Percentiles rank a stretch among this genome's conserved stretches.
phyloP scores from a whole-genome alignment of 495 filamentous ascomycete genomes.

The Aspergillus funiculosus region DNA sequence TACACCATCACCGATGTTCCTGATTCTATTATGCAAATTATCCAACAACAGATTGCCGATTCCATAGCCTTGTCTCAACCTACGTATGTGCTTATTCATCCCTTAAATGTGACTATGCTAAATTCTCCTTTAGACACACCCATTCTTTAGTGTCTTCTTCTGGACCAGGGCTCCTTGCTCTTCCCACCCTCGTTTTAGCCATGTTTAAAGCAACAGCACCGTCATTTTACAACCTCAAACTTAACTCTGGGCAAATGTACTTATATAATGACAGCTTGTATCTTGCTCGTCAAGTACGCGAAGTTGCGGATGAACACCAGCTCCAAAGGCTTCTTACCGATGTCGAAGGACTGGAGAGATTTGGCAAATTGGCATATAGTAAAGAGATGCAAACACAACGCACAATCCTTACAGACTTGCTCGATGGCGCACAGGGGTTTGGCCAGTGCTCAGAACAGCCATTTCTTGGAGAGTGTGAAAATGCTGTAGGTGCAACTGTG shows the following conservation, averaged over 20 bases:
- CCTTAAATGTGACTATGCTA: constrained; percentile 18
- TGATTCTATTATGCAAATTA: constrained; percentile 63
- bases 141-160: constrained; percentile 60
- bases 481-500: constrained; percentile 62
- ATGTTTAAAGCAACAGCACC: constrained; percentile 87
- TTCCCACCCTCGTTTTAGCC: constrained; percentile 79
- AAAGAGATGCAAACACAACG: constrained; percentile 84
- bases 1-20: constrained; percentile 87
- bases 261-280: constrained; percentile 89
- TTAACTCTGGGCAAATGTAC: constrained; percentile 73
- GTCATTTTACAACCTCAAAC: constrained; percentile 62
- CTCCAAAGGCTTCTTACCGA: constrained; percentile 61
- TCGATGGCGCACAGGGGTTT: constrained; percentile 70
- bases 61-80: constrained; percentile 55
- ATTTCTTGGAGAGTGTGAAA: constrained; percentile 60
- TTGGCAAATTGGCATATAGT: constrained; percentile 77
- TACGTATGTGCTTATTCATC: constrained; percentile 38
- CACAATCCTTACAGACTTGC: constrained; percentile 73
- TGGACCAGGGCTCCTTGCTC: constrained; percentile 64
- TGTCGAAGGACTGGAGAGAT: constrained; percentile 63
- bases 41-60: constrained; percentile 64
- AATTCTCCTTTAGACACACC: constrained; percentile 30
- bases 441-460: constrained; percentile 55
- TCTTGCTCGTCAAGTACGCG: constrained; percentile 65
- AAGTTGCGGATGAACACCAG: constrained; percentile 45